Conservation (phyloP, 768 basidiomycete genomes). For the Exidia glandulosa region DNA sequence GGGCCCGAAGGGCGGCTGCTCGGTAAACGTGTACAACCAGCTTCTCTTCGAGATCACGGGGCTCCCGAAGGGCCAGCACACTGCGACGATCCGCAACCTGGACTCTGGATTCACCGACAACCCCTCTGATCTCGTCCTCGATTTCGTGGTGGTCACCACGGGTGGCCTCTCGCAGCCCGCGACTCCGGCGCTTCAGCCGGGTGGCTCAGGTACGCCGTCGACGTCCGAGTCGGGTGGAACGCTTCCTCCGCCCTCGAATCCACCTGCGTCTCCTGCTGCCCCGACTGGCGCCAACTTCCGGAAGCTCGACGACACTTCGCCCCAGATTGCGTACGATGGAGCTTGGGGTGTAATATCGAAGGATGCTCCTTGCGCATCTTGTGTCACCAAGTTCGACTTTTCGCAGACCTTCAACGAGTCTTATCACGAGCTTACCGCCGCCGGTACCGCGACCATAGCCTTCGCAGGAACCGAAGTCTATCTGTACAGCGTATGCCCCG, state of each 20-base stretch:
- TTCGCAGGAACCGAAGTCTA: not conserved
- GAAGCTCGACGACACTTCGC: not conserved
- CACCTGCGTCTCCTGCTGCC: not conserved
- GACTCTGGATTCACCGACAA: not conserved
- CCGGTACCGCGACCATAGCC: not conserved
- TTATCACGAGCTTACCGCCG: not conserved
- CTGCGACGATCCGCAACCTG: not conserved
- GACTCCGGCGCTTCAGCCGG: not conserved
- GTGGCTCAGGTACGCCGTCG: too few species aligned
- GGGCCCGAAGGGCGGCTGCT: not conserved
- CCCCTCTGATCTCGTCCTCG: not conserved
- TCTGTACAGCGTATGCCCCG: not conserved
- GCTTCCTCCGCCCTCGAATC: not conserved
- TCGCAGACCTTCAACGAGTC: not conserved
- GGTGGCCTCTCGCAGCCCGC: not conserved
- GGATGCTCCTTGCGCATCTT: not conserved
- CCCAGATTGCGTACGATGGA: not conserved
- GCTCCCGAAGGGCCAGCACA: not conserved
- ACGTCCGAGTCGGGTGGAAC: too few species aligned
- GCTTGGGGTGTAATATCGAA: not conserved
- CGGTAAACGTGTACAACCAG: not conserved
- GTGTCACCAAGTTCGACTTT: not conserved
- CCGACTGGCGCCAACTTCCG: not conserved
- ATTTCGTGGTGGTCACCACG: not conserved
- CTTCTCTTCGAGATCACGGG: not conserved